Percentiles rank a stretch among this genome's conserved stretches.
phyloP scores from a whole-genome alignment of 1,139 yeast genomes.

The Lodderomyces beijingensis region DNA sequence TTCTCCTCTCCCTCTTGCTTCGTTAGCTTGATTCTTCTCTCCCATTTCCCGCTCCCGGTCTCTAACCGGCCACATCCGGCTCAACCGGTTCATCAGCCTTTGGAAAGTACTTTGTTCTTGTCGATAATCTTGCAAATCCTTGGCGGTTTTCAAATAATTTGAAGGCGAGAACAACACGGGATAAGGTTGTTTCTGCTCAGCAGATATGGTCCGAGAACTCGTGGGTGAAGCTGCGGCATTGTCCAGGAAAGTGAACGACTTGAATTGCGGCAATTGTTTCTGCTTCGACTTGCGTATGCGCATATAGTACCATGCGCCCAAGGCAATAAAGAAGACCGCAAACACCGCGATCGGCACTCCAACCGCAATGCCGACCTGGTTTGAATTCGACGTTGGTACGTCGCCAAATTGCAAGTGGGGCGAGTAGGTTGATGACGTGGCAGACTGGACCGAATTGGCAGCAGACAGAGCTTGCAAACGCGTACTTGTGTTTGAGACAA shows the following conservation, averaged over 20 bases:
- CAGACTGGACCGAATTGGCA: no score
- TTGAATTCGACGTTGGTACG: slow-evolving; percentile 10
- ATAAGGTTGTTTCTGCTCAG: slow-evolving; percentile 10
- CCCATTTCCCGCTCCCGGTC: background rate
- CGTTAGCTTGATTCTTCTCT: background rate
- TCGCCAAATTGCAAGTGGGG: slow-evolving; percentile 6
- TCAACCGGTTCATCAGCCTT: slow-evolving; percentile 1
- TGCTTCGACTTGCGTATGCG: slow-evolving; percentile 9
- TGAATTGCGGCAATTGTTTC: background rate
- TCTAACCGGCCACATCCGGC: slow-evolving; percentile 3
- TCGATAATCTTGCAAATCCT: slow-evolving; percentile 4
- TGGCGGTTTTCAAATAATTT: slow-evolving; percentile 7
- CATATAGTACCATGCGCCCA: slow-evolving; percentile 20
- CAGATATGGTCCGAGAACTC: slow-evolving; percentile 8
- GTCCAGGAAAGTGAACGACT: background rate
- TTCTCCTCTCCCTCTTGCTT: no score
- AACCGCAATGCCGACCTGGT: slow-evolving; percentile 35
- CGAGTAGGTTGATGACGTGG: slow-evolving; percentile 5
- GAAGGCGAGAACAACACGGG: slow-evolving; percentile 12
- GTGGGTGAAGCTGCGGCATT: background rate
- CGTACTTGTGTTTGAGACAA: slow-evolving; percentile 6
- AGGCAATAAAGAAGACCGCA: slow-evolving; percentile 20
- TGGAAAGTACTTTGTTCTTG: slow-evolving; percentile 2
- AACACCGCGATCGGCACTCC: slow-evolving; percentile 42
- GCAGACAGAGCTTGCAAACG: no score